Percentiles rank a stretch among this genome's conserved stretches.
Conservation (phyloP, 257 asterid genomes). For the Pogostemon cablin region DNA sequence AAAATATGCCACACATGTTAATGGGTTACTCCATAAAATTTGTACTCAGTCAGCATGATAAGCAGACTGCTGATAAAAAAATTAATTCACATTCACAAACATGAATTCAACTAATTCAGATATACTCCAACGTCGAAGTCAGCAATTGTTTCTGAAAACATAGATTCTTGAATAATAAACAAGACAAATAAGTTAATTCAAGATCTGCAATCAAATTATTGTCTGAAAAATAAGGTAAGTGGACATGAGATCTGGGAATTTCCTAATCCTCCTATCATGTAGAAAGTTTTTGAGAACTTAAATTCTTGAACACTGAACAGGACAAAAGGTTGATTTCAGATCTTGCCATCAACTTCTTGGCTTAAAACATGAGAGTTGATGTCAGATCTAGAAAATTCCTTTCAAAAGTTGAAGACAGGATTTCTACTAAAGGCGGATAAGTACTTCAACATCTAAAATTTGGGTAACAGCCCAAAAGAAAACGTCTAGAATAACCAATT, state of each 20-base stretch:
- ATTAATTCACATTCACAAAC: constrained; percentile 4
- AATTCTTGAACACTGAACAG: neutral
- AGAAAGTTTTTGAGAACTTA: neutral
- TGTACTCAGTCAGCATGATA: constrained; percentile 16
- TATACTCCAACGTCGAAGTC: neutral
- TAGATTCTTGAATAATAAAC: neutral
- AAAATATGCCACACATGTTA: constrained; percentile 12
- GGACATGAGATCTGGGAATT: neutral
- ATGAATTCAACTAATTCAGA: neutral
- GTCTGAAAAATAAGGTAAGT: neutral
- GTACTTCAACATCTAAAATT: constrained; percentile 26
- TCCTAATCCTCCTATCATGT: neutral
- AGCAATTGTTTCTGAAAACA: constrained; percentile 3
- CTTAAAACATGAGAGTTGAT: neutral
- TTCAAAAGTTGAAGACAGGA: constrained; percentile 8
- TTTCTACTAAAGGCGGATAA: constrained; percentile 23
- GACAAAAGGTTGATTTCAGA: neutral
- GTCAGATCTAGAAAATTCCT: neutral
- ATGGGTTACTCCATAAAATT: neutral
- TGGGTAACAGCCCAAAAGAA: constrained; percentile 25
- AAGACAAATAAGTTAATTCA: neutral
- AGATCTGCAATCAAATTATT: neutral
- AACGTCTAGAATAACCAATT: constrained; percentile 1
- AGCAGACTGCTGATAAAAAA: neutral
- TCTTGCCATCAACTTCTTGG: neutral